Base-by-base conservation (phyloP, 306 rosid genomes). In the Biancaea sappan region DNA sequence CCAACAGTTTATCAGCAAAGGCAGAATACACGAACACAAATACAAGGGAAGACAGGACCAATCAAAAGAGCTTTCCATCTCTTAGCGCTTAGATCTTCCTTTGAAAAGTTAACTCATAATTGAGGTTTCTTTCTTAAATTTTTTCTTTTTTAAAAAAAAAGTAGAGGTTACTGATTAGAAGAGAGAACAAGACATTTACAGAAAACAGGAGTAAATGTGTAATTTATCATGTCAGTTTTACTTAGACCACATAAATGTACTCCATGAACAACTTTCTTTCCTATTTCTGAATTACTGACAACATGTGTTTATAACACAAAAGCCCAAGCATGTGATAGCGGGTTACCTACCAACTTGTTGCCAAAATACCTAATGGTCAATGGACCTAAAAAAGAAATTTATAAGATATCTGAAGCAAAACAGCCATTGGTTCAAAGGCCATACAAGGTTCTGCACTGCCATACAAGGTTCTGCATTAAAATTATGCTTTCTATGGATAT, bases 1-100 rank as follows among this genome's bases (percentile, higher is more conserved):
- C 46, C 52, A 3, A 37, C 19, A 66, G 67, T 68, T 64, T 15
- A 64, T 38, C 73, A 68, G 41, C 25, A 69, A 10, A 26, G 29
- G 69, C 63, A 63, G 40, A 67, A 58, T 24, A 28, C 19, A 58
- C n/a, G 5, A 46, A 50, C 51, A 22, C 16, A 58, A 58, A 58
- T 29, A 58, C n/a, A 28, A 60, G 18, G 60, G 46, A 62, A 43
- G 47, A 75, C 10, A 28, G 8, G 18, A 31, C 40, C 26, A 48
- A 67, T 44, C 2, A n/a, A 35, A 4, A 32, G 15, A 41, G 40
- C 13, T 31, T 32, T 2, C 35, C 32, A 25, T 62, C 52, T 64
- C 65, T 54, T 47, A 19, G 21, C 52, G 56, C 65, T 54, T 47
- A 19, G 21, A 13, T 10, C 63, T 32, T 65, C 19, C 19, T 2